A percentile compares a stretch with the other conserved stretches of the same genome.
phyloP scores from a whole-genome alignment of 306 rosid species.

The Alnus glutinosa region DNA sequence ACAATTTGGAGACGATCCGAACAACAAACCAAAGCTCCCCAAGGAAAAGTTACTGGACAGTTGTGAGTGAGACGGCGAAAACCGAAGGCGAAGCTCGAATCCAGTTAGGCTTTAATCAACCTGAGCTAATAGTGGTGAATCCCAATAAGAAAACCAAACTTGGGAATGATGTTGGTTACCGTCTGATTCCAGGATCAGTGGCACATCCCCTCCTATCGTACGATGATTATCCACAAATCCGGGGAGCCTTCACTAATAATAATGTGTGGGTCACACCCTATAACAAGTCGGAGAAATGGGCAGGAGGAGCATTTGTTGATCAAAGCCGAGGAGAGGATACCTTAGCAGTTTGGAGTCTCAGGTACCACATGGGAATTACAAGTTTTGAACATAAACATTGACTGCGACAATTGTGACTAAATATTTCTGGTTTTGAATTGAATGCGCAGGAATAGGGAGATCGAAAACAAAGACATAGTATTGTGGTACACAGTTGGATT shows the following conservation, averaged over 20 bases:
- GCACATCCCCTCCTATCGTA: conserved; percentile 36
- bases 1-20: conserved; percentile 37
- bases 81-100: conserved; percentile 44
- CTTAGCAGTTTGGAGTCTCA: conserved; percentile 43
- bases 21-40: conserved; percentile 34
- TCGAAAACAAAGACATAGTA: conserved; percentile 51
- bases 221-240: conserved; percentile 59
- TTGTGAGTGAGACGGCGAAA: conserved; percentile 26
- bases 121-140: conserved; percentile 46
- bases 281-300: conserved; percentile 62
- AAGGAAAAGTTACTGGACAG: conserved; percentile 60
- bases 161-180: conserved; percentile 54
- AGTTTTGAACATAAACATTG: no score
- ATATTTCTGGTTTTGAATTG: not conserved
- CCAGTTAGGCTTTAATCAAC: conserved; percentile 31
- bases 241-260: conserved; percentile 54
- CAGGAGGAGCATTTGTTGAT: conserved; percentile 40
- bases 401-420: no score
- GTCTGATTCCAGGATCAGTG: conserved; percentile 39
- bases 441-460: conserved; percentile 40
- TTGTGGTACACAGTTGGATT: conserved; percentile 34
- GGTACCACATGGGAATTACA: not conserved
- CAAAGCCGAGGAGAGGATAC: conserved; percentile 56
- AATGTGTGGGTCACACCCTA: conserved; percentile 56
- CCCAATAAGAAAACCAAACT: conserved; percentile 45